Conservation (phyloP, 257 asterid genomes). For the Solanum piurae region DNA sequence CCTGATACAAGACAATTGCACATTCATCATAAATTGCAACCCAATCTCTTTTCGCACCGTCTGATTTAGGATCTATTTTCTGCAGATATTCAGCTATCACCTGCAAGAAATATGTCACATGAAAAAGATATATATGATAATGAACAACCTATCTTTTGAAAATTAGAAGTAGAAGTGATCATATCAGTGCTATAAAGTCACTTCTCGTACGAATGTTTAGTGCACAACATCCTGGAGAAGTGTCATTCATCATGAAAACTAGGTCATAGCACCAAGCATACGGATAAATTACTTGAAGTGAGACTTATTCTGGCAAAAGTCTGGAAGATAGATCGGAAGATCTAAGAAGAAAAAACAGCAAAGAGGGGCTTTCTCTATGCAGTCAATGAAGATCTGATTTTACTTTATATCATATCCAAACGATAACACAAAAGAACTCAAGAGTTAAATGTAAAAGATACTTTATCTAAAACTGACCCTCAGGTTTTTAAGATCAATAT, state of each 20-base stretch:
- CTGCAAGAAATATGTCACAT: constrained; percentile 25
- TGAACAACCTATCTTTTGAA: not conserved
- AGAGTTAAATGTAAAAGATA: not conserved
- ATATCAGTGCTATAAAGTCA: not conserved
- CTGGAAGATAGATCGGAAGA: not conserved
- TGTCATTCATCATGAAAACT: not conserved
- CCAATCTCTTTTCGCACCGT: constrained; percentile 99
- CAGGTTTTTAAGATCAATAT: constrained; percentile 80
- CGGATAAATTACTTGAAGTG: not conserved
- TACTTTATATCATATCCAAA: not conserved
- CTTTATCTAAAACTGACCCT: constrained; percentile 45
- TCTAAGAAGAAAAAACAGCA: not conserved
- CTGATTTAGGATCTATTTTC: constrained; percentile 95
- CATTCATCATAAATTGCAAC: constrained; percentile 97
- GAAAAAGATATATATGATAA: not conserved
- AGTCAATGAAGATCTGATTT: not conserved
- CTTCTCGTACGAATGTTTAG: not conserved
- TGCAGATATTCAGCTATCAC: constrained; percentile 97
- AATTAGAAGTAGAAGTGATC: not conserved
- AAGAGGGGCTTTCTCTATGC: not conserved
- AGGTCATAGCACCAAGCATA: not conserved
- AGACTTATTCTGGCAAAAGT: not conserved
- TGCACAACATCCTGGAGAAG: not conserved
- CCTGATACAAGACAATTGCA: constrained; percentile 88
- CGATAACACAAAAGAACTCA: not conserved